Base-by-base conservation (phyloP, 2,329 filamentous ascomycete species). In the Periconia digitata region DNA sequence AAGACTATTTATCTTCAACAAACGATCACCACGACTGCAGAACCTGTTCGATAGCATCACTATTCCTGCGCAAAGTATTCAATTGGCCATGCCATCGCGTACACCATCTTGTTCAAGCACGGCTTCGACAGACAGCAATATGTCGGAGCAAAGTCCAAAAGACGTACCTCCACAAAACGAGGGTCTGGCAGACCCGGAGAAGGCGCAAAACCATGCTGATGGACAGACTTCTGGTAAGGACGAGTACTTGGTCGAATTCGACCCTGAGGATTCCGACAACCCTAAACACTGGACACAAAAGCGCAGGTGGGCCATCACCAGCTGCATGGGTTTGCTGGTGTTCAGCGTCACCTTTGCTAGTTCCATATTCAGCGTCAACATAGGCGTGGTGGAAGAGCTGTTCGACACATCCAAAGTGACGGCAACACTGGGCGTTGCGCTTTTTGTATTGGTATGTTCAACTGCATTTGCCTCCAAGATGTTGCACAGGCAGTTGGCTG, bases 231-330 rank as follows among this genome's bases (percentile, higher is more conserved):
- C 12, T 17, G 21, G 24, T 12, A 77, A 46, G 7, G 38, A 47
- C 6, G 29, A 17, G 6, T 58, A 60, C n/a, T 46, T 90, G 10
- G 87, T 92, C 17, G 85, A 89, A 47, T 92, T 90, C 57, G 86
- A 90, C 0, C 78, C 79, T 0, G 80, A 86, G 53, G 89, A 92
- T 67, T 84, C 84, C 0, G 89, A 87, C 59, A 77, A 79, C 13
- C 87, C 87, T 0, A 61, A 86, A 44, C 90, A 90, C 64, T 92
- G 88, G 88, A 75, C 79, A 0, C 79, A 79, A 34, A 73, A 72
- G 57, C 89, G 89, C 65, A 90, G 90, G 72, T 74, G 84, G 38
- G 59, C 77, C 3, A 89, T 86, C 0, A 90, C 86, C 0, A 79
- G 80, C 3, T 85, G 83, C 2, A 85, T 85, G 84, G 78, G 60